phyloP scores from a whole-genome alignment of 2,329 filamentous ascomycete species.

The Parasarocladium wereldwijsianum region DNA sequence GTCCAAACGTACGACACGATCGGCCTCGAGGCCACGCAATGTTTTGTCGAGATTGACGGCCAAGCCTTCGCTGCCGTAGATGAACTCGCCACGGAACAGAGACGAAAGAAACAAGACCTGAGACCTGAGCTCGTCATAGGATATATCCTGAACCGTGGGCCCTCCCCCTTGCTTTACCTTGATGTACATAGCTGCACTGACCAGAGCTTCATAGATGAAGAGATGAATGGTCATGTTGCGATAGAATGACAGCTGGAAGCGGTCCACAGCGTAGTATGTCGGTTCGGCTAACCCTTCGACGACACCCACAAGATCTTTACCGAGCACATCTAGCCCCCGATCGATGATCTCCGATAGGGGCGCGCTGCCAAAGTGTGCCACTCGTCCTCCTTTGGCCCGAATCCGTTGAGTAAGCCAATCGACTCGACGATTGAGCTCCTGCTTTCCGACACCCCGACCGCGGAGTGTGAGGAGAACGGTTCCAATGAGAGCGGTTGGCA shows the following conservation, averaged over 20 bases:
- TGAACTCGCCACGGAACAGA: constrained; percentile 91
- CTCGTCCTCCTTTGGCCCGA: constrained; percentile 71
- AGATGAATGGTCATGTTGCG: constrained; percentile 99
- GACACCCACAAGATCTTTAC: constrained; percentile 72
- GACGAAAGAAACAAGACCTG: constrained; percentile 86
- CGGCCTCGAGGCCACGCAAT: constrained; percentile 59
- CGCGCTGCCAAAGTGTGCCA: constrained; percentile 79
- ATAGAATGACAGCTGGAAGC: constrained; percentile 96
- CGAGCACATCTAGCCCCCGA: constrained; percentile 79
- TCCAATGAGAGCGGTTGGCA: constrained; percentile 93
- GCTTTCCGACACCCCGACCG: constrained; percentile 79
- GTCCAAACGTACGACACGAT: constrained; percentile 59
- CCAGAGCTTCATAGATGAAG: constrained; percentile 85
- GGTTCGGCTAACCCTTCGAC: constrained; percentile 72
- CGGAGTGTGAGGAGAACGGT: constrained; percentile 84
- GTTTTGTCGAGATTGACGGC: constrained; percentile 69
- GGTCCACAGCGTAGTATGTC: constrained; percentile 87
- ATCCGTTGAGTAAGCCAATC: constrained; percentile 81
- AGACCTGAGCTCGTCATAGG: constrained; percentile 54
- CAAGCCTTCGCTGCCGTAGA: constrained; percentile 81
- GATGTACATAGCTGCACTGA: constrained; percentile 82
- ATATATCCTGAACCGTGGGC: constrained; percentile 62
- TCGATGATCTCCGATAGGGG: constrained; percentile 74
- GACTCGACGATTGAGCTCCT: constrained; percentile 71
- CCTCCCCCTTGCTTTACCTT: constrained; percentile 84